A percentile compares a stretch with the other conserved stretches of the same genome.
These are phyloP conservation scores for Malbranchea cinnamomea DNA, from an alignment of 2,329 filamentous ascomycete species.

Conservation along the genomic window DNA sequence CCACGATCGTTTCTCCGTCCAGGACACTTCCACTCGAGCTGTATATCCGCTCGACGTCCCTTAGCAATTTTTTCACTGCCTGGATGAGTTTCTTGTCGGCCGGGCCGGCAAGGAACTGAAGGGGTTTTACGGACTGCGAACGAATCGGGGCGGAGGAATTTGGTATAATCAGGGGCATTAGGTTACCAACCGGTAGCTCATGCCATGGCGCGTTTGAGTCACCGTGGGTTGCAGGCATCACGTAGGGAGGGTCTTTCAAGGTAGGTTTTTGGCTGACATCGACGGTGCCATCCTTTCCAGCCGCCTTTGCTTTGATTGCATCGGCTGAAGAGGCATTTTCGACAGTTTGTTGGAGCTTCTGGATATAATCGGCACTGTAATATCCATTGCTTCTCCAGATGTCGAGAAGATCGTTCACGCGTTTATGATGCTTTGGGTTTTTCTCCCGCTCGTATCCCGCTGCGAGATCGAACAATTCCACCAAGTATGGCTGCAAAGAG, in stretches of 20 bases:
- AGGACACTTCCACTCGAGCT: constrained; percentile 34
- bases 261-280: no score
- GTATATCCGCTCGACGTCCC: constrained; percentile 56
- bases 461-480: constrained; percentile 45
- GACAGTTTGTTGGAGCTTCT: constrained; percentile 45
- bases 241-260: constrained; percentile 44
- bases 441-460: constrained; percentile 40
- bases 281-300: constrained; percentile 14
- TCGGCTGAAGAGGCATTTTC: constrained; percentile 27
- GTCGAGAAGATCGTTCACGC: constrained; percentile 48
- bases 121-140: constrained; percentile 52
- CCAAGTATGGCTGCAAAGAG: constrained; percentile 44
- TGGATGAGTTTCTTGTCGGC: constrained; percentile 50
- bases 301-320: constrained; percentile 17
- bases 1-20: constrained; percentile 37
- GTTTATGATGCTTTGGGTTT: constrained; percentile 50
- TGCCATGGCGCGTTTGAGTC: constrained; percentile 60
- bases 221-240: constrained; percentile 64
- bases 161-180: constrained; percentile 63
- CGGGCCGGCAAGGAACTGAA: constrained; percentile 54
- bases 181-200: constrained; percentile 67
- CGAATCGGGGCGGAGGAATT: constrained; percentile 63
- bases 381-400: constrained; percentile 58
- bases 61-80: constrained; percentile 56
- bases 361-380: constrained; percentile 39